Conservation (phyloP, 495 filamentous ascomycete species). For the Trichocladium uniseriatum region DNA sequence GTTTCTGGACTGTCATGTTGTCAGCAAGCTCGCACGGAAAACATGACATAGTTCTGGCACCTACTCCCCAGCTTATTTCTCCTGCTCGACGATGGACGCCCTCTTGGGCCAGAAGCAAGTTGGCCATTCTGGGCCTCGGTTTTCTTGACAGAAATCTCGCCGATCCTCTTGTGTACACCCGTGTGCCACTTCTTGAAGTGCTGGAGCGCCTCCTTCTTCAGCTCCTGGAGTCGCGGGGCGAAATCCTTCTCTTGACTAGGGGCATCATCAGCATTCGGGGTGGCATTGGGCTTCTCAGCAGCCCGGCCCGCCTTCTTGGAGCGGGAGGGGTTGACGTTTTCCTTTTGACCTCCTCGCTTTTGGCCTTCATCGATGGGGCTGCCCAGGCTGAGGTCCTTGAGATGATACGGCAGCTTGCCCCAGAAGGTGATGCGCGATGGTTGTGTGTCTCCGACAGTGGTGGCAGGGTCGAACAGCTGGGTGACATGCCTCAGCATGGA, state of each 20-base stretch:
- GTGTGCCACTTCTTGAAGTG: slow-evolving; percentile 40
- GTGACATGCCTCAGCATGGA: slow-evolving; percentile 39
- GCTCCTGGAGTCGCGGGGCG: slow-evolving; percentile 30
- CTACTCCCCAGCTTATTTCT: slow-evolving; percentile 11
- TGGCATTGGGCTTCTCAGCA: slow-evolving; percentile 1
- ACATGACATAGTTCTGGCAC: neutral
- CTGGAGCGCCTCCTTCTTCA: slow-evolving; percentile 34
- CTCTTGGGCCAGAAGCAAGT: slow-evolving; percentile 3
- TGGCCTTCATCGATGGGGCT: slow-evolving; percentile 10
- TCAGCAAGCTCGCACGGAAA: neutral
- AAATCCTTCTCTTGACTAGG: slow-evolving; percentile 11
- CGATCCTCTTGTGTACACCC: slow-evolving; percentile 27
- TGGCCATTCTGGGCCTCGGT: slow-evolving; percentile 12
- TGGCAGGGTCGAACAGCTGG: slow-evolving; percentile 37
- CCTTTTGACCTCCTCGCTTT: slow-evolving; percentile 10
- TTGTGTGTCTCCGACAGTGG: slow-evolving; percentile 10
- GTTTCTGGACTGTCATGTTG: slow-evolving; percentile 21
- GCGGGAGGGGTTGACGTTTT: slow-evolving; percentile 19
- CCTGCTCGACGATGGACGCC: slow-evolving; percentile 3
- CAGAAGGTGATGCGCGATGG: slow-evolving; percentile 21
- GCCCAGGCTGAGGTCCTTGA: slow-evolving; percentile 25
- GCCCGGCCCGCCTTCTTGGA: slow-evolving; percentile 9
- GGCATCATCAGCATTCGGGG: neutral
- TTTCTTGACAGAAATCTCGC: slow-evolving; percentile 34
- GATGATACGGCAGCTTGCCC: slow-evolving; percentile 22